A percentile compares a stretch with the other conserved stretches of the same genome.
Evolutionary conservation across 768 basidiomycete species (phyloP).

Genomic region (Phlegmacium glaucopus): DNA sequence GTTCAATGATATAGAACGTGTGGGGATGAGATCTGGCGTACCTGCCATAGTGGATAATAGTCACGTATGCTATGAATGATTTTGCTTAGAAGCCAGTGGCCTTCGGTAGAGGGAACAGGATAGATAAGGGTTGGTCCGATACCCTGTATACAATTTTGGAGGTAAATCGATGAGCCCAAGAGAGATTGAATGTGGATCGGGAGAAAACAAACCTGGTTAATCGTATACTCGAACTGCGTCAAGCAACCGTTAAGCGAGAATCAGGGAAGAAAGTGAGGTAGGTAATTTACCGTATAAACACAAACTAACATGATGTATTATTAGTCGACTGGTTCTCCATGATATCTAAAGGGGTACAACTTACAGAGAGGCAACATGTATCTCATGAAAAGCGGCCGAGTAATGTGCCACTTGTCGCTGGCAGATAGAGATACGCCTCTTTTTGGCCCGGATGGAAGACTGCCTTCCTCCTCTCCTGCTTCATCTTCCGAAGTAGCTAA

Average conservation of each 20-base stretch:
- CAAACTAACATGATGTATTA: not conserved
- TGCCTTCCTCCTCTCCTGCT: conserved; percentile 39
- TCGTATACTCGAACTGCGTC: conserved; percentile 86
- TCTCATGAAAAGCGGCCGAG: conserved; percentile 70
- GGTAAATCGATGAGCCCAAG: not conserved
- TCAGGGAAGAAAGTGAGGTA: no score
- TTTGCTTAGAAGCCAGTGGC: conserved; percentile 61
- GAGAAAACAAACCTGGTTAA: conserved; percentile 61
- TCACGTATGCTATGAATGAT: conserved; percentile 85
- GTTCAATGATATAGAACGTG: no score
- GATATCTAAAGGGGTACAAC: conserved; percentile 26
- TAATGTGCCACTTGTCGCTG: conserved; percentile 76
- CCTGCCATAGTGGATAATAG: conserved; percentile 96
- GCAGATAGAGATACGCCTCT: conserved; percentile 52
- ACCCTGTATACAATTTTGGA: conserved; percentile 48
- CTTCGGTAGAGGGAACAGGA: conserved; percentile 65
- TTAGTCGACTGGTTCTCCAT: not conserved
- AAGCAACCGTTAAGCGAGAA: not conserved
- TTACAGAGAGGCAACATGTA: conserved; percentile 95
- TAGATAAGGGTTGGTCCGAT: conserved; percentile 89
- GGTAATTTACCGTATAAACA: conserved; percentile 29
- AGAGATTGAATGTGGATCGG: not conserved
- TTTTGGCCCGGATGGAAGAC: conserved; percentile 33
- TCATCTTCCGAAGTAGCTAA: conserved; percentile 38
- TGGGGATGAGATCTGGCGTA: conserved; percentile 21